Evolutionary conservation across 345 rosid species (phyloP).

Genomic region (Sisymbrium irio): DNA sequence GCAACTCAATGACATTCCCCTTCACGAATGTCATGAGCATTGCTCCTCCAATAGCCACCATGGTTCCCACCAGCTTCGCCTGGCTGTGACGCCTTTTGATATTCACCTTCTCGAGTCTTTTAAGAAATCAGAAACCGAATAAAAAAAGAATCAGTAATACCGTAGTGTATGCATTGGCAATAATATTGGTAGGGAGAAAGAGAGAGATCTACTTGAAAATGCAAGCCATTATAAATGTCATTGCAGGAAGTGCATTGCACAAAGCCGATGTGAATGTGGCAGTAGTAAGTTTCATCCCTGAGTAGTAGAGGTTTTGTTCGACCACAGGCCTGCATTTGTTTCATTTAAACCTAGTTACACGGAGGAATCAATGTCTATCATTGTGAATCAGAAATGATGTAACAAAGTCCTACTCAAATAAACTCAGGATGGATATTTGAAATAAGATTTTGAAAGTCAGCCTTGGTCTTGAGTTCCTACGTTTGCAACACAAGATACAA

Average conservation of each 20-base stretch:
- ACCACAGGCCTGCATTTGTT: conserved; percentile 33
- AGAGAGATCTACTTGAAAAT: conserved; percentile 42
- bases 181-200: not conserved
- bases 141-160: not conserved
- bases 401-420: conserved; percentile 56
- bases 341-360: not conserved
- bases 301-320: conserved; percentile 47
- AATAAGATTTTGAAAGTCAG: conserved; percentile 59
- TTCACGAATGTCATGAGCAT: conserved; percentile 72
- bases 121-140: not conserved
- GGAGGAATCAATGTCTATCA: not conserved
- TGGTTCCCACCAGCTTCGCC: conserved; percentile 75
- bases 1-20: conserved; percentile 56
- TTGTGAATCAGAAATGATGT: not conserved
- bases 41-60: conserved; percentile 86
- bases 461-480: conserved; percentile 75
- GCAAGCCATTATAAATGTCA: conserved; percentile 65
- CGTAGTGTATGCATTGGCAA: not conserved
- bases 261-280: conserved; percentile 72
- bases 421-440: conserved; percentile 59
- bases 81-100: conserved; percentile 60
- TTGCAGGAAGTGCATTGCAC: conserved; percentile 67
- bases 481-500: conserved; percentile 9
- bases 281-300: conserved; percentile 70
- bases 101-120: conserved; percentile 69